phyloP scores from a whole-genome alignment of 1,284 basidiomycete species.

The Trametes hirsuta region DNA sequence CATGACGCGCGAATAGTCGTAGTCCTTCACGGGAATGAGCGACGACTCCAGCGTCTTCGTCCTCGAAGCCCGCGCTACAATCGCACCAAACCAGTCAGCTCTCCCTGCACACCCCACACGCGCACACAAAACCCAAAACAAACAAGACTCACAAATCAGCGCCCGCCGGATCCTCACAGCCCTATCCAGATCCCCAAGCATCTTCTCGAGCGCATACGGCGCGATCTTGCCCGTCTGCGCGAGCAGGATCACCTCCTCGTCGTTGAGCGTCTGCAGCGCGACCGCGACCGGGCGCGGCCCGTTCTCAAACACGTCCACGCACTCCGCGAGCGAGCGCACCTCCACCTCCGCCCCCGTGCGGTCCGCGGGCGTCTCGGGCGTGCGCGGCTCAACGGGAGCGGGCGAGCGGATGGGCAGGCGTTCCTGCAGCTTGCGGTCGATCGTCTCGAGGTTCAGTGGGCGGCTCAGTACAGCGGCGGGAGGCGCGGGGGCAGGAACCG shows the following conservation, averaged over 20 bases:
- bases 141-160: constrained; percentile 78
- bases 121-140: neutral
- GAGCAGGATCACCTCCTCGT: constrained; percentile 92
- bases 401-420: constrained; percentile 28
- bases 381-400: constrained; percentile 24
- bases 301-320: constrained; percentile 85
- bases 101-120: neutral
- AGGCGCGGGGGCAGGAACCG: constrained; percentile 25
- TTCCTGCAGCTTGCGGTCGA: constrained; percentile 41
- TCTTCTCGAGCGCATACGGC: constrained; percentile 93
- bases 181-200: constrained; percentile 83
- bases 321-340: constrained; percentile 75
- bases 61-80: constrained; percentile 78
- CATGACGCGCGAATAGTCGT: constrained; percentile 94
- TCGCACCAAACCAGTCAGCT: constrained; percentile 15
- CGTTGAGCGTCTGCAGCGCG: constrained; percentile 69
- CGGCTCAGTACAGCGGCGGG: constrained; percentile 27
- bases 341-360: constrained; percentile 4
- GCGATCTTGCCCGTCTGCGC: constrained; percentile 94
- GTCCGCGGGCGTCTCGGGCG: constrained; percentile 18
- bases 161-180: constrained; percentile 90
- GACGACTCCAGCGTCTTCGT: constrained; percentile 89
- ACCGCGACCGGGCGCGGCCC: constrained; percentile 70
- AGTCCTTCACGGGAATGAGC: constrained; percentile 82
- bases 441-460: constrained; percentile 37